Evolutionary conservation across 176 grass and related monocot species (phyloP).

Genomic region (Microstegium vimineum): DNA sequence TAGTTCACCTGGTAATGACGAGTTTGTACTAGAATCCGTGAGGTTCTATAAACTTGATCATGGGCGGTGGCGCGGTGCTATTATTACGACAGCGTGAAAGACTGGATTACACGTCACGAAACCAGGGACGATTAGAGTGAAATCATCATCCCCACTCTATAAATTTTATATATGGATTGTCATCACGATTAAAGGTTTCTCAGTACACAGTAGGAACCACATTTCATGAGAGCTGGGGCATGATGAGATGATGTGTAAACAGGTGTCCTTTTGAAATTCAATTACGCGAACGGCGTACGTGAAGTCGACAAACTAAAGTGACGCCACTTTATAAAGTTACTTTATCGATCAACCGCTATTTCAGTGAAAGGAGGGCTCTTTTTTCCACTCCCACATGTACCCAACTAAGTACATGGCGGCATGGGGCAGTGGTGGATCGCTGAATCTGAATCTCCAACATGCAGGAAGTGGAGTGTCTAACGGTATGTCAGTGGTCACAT

Average conservation of each 20-base stretch:
- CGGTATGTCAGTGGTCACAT: conserved; percentile 17
- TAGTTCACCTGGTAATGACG: too few relatives aligned
- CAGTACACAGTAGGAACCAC: background rate
- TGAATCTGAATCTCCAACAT: conserved; percentile 15
- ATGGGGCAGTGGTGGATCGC: background rate
- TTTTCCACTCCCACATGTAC: conserved; percentile 28
- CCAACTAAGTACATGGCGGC: conserved; percentile 9
- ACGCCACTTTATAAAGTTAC: conserved; percentile 44
- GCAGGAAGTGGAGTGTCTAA: background rate
- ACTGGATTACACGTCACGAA: conserved; percentile 41
- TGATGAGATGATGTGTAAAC: background rate
- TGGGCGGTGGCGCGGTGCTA: background rate
- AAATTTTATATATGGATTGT: too few relatives aligned
- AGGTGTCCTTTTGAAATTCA: background rate
- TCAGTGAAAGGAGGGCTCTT: background rate
- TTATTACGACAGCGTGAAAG: background rate
- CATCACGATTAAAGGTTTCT: background rate
- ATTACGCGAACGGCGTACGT: conserved; percentile 7
- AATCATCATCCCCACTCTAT: background rate
- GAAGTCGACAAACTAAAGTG: conserved; percentile 38
- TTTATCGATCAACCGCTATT: conserved; percentile 27
- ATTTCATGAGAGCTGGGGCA: background rate
- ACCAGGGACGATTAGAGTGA: background rate
- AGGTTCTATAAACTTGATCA: background rate
- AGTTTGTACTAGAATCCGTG: background rate